phyloP scores from a whole-genome alignment of 2,329 filamentous ascomycete species.

The Teratosphaeria viscida region DNA sequence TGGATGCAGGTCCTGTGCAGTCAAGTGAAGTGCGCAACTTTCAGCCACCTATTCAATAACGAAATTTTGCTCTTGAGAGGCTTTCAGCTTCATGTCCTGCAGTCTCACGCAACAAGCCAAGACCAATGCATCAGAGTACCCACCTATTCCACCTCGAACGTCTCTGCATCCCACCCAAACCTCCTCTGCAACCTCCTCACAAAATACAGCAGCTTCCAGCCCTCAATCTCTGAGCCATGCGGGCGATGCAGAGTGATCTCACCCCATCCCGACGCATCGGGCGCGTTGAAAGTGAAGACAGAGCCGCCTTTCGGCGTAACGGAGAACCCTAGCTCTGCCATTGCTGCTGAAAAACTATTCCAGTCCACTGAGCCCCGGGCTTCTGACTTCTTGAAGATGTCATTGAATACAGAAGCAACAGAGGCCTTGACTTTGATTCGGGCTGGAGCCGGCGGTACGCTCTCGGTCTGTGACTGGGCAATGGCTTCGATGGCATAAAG shows the following conservation, averaged over 20 bases:
- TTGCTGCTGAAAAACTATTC: slow-evolving; percentile 7
- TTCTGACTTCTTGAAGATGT: slow-evolving; percentile 5
- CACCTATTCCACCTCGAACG: slow-evolving; percentile 4
- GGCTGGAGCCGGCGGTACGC: slow-evolving; percentile 1
- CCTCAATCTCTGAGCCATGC: slow-evolving; percentile 11
- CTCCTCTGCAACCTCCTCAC: slow-evolving; percentile 3
- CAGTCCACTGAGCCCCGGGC: slow-evolving; percentile 8
- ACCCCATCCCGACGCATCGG: slow-evolving; percentile 2
- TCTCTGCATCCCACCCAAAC: slow-evolving; percentile 7
- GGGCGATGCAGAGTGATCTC: slow-evolving; percentile 10
- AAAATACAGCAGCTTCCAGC: slow-evolving; percentile 6
- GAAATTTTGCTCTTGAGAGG: too few relatives aligned
- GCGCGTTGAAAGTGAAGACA: slow-evolving; percentile 8
- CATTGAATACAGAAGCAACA: slow-evolving; percentile 7
- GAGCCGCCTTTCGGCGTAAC: slow-evolving; percentile 9
- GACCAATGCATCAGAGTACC: too few relatives aligned
- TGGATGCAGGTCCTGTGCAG: too few relatives aligned
- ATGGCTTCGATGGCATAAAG: slow-evolving; percentile 6
- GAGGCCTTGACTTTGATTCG: slow-evolving; percentile 9
- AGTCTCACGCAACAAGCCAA: too few relatives aligned
- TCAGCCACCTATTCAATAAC: too few relatives aligned
- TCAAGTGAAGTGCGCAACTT: too few relatives aligned
- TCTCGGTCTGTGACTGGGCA: not conserved
- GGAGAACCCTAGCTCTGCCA: slow-evolving; percentile 10
- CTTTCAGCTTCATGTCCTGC: too few relatives aligned